A percentile compares a stretch with the other conserved stretches of the same genome.
These are phyloP conservation scores for Calonectria hongkongensis DNA, from an alignment of 2,329 filamentous ascomycete species.

Conservation along the genomic window DNA sequence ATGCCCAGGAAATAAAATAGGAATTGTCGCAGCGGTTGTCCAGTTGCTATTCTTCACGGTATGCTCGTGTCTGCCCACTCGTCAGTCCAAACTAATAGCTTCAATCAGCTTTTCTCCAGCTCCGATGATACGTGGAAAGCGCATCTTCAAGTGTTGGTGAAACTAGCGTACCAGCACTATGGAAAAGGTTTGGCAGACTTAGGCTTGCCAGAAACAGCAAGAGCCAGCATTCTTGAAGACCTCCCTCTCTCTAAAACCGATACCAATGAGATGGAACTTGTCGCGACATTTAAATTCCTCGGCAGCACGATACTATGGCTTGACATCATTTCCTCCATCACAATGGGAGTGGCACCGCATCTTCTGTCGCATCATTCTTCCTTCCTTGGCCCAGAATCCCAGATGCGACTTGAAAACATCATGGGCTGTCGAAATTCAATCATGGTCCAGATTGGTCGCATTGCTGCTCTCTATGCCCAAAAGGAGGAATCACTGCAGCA, in stretches of 20 bases:
- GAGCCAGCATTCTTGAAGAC: neutral
- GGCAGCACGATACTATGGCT: conserved; percentile 28
- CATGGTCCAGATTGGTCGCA: conserved; percentile 11
- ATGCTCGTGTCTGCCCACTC: neutral
- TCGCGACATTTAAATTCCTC: conserved; percentile 17
- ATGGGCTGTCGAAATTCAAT: conserved; percentile 32
- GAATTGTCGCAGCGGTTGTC: conserved; percentile 10
- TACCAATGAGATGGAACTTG: neutral
- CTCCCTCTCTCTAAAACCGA: conserved; percentile 3
- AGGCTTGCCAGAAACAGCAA: neutral
- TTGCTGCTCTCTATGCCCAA: conserved; percentile 13
- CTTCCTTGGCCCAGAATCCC: conserved; percentile 1
- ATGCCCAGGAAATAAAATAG: conserved; percentile 2
- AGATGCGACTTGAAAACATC: conserved; percentile 21
- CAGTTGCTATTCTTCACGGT: conserved; percentile 31
- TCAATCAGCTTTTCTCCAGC: conserved; percentile 20
- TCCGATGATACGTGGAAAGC: conserved; percentile 13
- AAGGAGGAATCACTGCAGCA: neutral
- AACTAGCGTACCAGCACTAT: neutral
- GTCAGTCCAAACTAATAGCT: neutral
- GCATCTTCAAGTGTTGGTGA: conserved; percentile 8
- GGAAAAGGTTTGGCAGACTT: neutral
- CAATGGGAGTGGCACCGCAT: conserved; percentile 12
- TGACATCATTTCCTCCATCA: conserved; percentile 27
- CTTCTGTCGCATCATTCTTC: conserved; percentile 15